These are phyloP conservation scores for Trichoderma afroharzianum DNA, from an alignment of 2,329 filamentous ascomycete genomes.

Conservation along the genomic window DNA sequence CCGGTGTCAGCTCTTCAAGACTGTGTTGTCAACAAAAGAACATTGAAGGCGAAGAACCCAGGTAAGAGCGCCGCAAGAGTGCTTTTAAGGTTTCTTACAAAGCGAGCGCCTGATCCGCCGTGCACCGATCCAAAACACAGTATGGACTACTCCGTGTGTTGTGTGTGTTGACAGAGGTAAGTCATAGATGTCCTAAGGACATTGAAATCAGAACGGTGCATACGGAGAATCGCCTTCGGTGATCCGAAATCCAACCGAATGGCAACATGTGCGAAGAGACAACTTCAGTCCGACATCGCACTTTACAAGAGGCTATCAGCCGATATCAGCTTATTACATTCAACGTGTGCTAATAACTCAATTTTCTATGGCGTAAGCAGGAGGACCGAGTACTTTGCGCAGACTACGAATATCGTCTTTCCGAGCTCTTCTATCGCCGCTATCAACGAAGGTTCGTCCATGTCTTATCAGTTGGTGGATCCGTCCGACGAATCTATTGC, in stretches of 20 bases:
- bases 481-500: not conserved
- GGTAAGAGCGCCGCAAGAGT: not conserved
- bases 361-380: not conserved
- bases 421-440: not conserved
- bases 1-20: not conserved
- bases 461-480: conserved; percentile 3
- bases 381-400: not conserved
- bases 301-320: not conserved
- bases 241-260: not conserved
- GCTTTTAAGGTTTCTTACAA: not conserved
- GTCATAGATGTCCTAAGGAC: no score
- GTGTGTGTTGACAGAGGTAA: no score
- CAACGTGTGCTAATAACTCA: not conserved
- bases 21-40: not conserved
- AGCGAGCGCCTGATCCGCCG: not conserved
- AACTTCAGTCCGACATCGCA: not conserved
- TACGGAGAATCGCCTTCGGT: not conserved
- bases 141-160: not conserved
- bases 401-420: not conserved
- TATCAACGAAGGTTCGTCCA: not conserved
- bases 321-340: not conserved
- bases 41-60: not conserved
- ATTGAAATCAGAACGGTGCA: not conserved
- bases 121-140: not conserved
- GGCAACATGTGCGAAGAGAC: not conserved